Base-by-base conservation (phyloP, 2,329 filamentous ascomycete species). In the Scedosporium minutisporum region DNA sequence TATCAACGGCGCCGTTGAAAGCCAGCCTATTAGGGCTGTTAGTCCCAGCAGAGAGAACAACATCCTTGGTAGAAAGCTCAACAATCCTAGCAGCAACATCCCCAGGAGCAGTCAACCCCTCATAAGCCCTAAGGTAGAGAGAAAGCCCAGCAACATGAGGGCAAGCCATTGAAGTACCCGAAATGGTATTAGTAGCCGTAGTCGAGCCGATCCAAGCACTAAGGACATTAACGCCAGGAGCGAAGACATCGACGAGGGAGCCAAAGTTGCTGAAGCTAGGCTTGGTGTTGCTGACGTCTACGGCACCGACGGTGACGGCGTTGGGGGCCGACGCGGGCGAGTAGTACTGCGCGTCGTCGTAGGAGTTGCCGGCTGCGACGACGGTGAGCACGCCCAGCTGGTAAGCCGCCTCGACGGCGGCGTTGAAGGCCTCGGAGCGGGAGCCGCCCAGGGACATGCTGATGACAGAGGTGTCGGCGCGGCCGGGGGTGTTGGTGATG, bases 91-190 rank as follows among this genome's bases (percentile, higher is more conserved):
- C 58, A 68, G 77, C 78, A 23, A 86, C 77, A 10, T 74, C 79
- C 61, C 75, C 69, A 23, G 82, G 79, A 58, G 73, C 74, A 60
- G 67, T 66, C 58, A 66, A 44, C 44, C 74, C 73, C 63, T 81
- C 75, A 12, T 81, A 71, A n/a, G 73, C 74, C 60, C 84, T 70
- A 57, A 75, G 71, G 69, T 78, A 78, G 46, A 64, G 58, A 23
- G 66, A 82, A n/a, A 88, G 71, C 12, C 86, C 86, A 25, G 82
- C 76, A 61, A 88, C 76, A 68, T 87, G 84, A 0, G 85, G 85
- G 3, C 78, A 74, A 2, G 85, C 82, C 84, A 87, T 87, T 42
- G 80, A 84, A 5, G 86, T 88, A 41, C 85, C 86, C 14, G 77
- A 80, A 67, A 85, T 76, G 29, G 69, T 76, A 58, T 73, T 73